These are phyloP conservation scores for Adansonia grandidieri DNA, from an alignment of 441 rosid genomes.

Conservation along the genomic window DNA sequence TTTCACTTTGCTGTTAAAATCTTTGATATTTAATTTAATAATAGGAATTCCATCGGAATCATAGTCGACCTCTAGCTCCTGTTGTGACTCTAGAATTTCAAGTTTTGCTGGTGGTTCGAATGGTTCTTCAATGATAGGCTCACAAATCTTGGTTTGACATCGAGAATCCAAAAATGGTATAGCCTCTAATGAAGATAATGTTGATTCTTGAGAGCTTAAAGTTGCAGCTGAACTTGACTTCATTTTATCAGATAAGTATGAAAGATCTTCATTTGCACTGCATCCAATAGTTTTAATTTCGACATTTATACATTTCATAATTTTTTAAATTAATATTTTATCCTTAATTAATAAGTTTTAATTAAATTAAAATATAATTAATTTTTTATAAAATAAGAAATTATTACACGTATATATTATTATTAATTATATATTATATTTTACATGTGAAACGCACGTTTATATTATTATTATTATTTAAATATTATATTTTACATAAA, in stretches of 20 bases:
- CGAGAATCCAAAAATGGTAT: background rate
- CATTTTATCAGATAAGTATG: slow-evolving; percentile 39
- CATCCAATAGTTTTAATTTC: background rate
- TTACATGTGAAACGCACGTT: too few species aligned
- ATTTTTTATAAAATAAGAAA: too few species aligned
- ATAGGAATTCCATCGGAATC: slow-evolving; percentile 51
- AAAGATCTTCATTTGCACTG: slow-evolving; percentile 42
- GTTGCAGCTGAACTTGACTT: slow-evolving; percentile 30
- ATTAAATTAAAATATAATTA: too few species aligned
- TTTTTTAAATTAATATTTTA: too few species aligned
- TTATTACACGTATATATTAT: too few species aligned
- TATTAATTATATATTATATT: too few species aligned
- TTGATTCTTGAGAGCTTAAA: slow-evolving; percentile 4
- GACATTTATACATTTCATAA: too few species aligned
- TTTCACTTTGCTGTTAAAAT: slow-evolving; percentile 37
- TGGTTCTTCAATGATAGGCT: slow-evolving; percentile 54
- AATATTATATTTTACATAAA: too few species aligned
- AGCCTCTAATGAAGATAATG: background rate
- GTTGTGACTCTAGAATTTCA: slow-evolving; percentile 27
- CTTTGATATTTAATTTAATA: slow-evolving; percentile 40
- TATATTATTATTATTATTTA: too few species aligned
- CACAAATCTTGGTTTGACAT: slow-evolving; percentile 16
- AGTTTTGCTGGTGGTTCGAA: slow-evolving; percentile 28
- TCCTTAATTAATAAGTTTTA: too few species aligned
- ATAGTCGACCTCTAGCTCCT: slow-evolving; percentile 32